Evolutionary conservation across 2,329 filamentous ascomycete species (phyloP).

Genomic region (Acrocalymma vagum): DNA sequence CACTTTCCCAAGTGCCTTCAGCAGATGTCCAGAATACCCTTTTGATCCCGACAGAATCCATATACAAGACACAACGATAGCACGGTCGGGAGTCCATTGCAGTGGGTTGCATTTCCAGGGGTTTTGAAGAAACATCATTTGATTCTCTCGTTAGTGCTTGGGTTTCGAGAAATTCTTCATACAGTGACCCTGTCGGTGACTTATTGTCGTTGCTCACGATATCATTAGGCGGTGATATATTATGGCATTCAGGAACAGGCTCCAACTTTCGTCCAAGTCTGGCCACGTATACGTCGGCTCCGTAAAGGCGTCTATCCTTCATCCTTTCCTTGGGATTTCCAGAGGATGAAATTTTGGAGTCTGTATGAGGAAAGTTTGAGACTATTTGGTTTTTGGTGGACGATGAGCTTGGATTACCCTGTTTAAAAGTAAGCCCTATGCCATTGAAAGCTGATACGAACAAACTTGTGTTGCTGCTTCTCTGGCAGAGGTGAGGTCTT

Average conservation of each 20-base stretch:
- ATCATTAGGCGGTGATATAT: neutral
- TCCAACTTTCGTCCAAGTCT: slow-evolving; percentile 49
- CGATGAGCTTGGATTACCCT: too few relatives aligned
- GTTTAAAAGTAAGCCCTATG: too few relatives aligned
- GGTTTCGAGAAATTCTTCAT: slow-evolving; percentile 55
- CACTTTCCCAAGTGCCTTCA: slow-evolving; percentile 59
- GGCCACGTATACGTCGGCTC: slow-evolving; percentile 62
- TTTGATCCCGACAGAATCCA: slow-evolving; percentile 62
- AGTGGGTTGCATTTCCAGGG: slow-evolving; percentile 19
- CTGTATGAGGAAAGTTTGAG: too few relatives aligned
- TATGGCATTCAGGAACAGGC: too few relatives aligned
- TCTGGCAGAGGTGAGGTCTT: slow-evolving; percentile 24
- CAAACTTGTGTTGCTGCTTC: slow-evolving; percentile 32
- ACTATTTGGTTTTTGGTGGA: too few relatives aligned
- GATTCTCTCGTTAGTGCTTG: neutral
- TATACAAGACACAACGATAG: slow-evolving; percentile 62
- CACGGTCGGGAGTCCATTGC: slow-evolving; percentile 57
- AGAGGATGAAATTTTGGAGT: too few relatives aligned
- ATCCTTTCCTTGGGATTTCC: slow-evolving; percentile 49
- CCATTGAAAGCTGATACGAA: too few relatives aligned
- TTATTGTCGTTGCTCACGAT: neutral
- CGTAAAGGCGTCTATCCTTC: slow-evolving; percentile 57
- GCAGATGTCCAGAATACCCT: slow-evolving; percentile 63
- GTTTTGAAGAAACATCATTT: neutral
- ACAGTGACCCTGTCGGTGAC: slow-evolving; percentile 47